Evolutionary conservation across 2,329 filamentous ascomycete genomes (phyloP).

Genomic region (Didymella keratinophila): DNA sequence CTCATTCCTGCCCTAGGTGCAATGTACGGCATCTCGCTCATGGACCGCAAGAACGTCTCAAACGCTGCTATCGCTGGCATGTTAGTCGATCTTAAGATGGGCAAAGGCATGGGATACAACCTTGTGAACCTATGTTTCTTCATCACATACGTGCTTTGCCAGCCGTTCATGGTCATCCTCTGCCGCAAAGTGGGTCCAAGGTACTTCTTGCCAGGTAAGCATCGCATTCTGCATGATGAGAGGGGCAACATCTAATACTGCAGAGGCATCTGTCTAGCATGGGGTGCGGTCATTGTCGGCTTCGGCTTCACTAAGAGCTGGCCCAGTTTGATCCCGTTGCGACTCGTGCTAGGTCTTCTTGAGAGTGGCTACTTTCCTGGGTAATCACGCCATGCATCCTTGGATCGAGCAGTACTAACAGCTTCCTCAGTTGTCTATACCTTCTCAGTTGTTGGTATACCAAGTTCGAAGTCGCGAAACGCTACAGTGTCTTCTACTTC

Average conservation of each 20-base stretch:
- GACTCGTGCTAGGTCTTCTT: conserved; percentile 30
- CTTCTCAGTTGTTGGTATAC: conserved; percentile 37
- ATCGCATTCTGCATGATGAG: no score
- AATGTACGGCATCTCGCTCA: conserved; percentile 38
- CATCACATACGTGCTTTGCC: conserved; percentile 36
- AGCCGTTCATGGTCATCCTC: conserved; percentile 34
- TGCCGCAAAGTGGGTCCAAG: conserved; percentile 32
- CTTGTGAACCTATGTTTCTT: conserved; percentile 40
- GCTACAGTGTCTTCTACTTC: conserved; percentile 38
- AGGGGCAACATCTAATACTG: not conserved
- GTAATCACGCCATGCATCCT: not conserved
- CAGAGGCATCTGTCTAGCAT: conserved; percentile 28
- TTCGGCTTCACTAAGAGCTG: conserved; percentile 37
- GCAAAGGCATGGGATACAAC: conserved; percentile 29
- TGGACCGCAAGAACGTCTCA: conserved; percentile 40
- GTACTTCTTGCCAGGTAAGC: conserved; percentile 30
- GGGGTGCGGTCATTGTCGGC: conserved; percentile 35
- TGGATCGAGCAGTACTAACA: not conserved
- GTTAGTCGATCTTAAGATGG: conserved; percentile 31
- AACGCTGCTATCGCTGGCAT: conserved; percentile 41
- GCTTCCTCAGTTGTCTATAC: conserved; percentile 24
- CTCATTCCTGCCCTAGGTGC: conserved; percentile 34
- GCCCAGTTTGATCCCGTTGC: conserved; percentile 29
- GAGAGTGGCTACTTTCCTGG: conserved; percentile 35
- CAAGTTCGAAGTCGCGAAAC: conserved; percentile 34